phyloP scores from a whole-genome alignment of 768 basidiomycete genomes.

The Dacryopinax primogenitus region DNA sequence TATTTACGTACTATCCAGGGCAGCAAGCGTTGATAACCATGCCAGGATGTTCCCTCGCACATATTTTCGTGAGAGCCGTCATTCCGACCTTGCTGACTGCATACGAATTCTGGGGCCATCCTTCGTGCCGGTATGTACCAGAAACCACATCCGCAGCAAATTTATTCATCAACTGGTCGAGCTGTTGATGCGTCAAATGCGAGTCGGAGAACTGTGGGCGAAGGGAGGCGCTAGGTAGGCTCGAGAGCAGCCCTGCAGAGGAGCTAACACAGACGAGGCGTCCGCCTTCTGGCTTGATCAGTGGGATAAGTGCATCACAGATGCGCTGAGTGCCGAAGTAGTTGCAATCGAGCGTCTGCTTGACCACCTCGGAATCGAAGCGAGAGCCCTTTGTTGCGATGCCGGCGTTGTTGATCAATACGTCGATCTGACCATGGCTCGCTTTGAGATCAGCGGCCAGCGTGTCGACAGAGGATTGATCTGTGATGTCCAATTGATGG shows the following conservation, averaged over 20 bases:
- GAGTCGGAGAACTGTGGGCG: conserved; percentile 11
- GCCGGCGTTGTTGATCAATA: conserved; percentile 19
- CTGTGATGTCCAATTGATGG: conserved; percentile 16
- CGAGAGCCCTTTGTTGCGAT: conserved; percentile 14
- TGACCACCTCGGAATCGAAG: conserved; percentile 17
- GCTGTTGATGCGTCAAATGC: conserved; percentile 10
- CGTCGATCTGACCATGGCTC: conserved; percentile 17
- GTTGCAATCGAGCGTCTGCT: conserved; percentile 17
- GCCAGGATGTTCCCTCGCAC: conserved; percentile 13
- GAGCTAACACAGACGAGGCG: conserved; percentile 19
- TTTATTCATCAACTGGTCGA: conserved; percentile 14
- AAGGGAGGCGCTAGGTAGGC: conserved; percentile 13
- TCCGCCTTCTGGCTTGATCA: conserved; percentile 14
- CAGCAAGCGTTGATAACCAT: conserved; percentile 20
- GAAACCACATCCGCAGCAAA: conserved; percentile 17
- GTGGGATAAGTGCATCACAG: conserved; percentile 17
- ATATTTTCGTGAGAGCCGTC: conserved; percentile 16
- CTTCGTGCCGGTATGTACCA: conserved; percentile 16
- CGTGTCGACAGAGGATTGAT: conserved; percentile 15
- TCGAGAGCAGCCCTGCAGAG: conserved; percentile 13
- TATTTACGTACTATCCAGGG: conserved; percentile 15
- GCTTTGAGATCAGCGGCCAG: conserved; percentile 12
- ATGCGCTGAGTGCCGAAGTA: conserved; percentile 17
- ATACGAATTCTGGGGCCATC: conserved; percentile 19
- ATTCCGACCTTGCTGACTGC: conserved; percentile 17